Conservation (phyloP, 495 filamentous ascomycete species). For the Bathelium albidoporum region DNA sequence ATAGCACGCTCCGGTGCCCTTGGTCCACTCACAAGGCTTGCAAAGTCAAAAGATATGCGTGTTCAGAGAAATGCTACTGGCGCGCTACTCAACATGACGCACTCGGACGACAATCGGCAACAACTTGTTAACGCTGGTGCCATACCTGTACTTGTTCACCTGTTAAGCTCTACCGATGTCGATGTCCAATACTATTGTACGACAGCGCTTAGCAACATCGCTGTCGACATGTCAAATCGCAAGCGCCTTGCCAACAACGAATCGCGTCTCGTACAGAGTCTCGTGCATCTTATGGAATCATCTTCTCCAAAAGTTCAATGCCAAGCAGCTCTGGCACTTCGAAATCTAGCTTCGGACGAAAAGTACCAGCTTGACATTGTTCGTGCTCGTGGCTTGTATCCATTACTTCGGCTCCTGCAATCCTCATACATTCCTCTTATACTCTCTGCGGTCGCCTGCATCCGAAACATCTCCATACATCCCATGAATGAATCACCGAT, state of each 20-base stretch:
- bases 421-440: constrained; percentile 93
- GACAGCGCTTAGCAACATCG: constrained; percentile 95
- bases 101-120: constrained; percentile 98
- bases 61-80: constrained; percentile 97
- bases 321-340: constrained; percentile 85
- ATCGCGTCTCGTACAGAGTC: constrained; percentile 75
- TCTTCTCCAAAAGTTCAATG: constrained; percentile 96
- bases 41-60: constrained; percentile 96
- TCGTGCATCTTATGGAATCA: constrained; percentile 94
- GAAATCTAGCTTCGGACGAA: constrained; percentile 94
- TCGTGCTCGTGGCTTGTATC: constrained; percentile 67
- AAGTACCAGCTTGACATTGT: constrained; percentile 99
- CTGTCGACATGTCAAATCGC: constrained; percentile 82
- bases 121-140: constrained; percentile 94
- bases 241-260: constrained; percentile 85
- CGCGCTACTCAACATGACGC: constrained; percentile 95
- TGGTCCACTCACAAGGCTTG: constrained; percentile 77
- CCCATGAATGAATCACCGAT: constrained; percentile 99
- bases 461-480: constrained; percentile 97
- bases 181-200: constrained; percentile 99
- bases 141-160: constrained; percentile 89
- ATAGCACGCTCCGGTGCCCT: constrained; percentile 92
- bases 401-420: constrained; percentile 79
- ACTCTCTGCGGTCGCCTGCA: constrained; percentile 93
- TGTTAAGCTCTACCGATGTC: constrained; percentile 82